Percentiles rank a stretch among this genome's conserved stretches.
Evolutionary conservation across 2,329 filamentous ascomycete species (phyloP).

Genomic region (Cladorrhinum sp.): DNA sequence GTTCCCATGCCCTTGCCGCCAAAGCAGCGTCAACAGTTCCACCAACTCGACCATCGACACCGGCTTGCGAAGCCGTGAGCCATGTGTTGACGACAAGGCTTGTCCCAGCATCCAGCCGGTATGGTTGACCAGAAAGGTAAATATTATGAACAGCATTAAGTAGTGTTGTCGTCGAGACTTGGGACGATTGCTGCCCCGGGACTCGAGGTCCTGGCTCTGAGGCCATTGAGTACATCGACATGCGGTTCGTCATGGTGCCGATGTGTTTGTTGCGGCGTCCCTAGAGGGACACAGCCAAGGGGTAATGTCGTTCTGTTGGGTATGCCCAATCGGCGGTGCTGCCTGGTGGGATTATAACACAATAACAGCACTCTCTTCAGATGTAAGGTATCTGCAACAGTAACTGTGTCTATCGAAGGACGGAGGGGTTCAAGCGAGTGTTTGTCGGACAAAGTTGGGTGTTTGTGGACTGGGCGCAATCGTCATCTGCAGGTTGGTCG

Average conservation of each 20-base stretch:
- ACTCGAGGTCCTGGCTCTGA: conserved; percentile 57
- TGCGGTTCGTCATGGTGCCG: conserved; percentile 56
- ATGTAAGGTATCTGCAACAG: not conserved
- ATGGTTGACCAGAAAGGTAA: conserved; percentile 79
- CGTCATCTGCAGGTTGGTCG: conserved; percentile 26
- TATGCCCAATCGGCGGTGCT: not conserved
- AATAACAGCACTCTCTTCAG: not conserved
- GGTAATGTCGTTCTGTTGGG: conserved; percentile 7
- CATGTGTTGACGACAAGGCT: conserved; percentile 94
- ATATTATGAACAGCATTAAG: conserved; percentile 89
- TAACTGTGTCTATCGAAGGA: not conserved
- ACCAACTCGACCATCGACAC: conserved; percentile 65
- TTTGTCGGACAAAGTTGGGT: conserved; percentile 7
- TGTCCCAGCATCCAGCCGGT: conserved; percentile 82
- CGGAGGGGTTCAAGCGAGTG: conserved; percentile 15
- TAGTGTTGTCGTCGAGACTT: conserved; percentile 89
- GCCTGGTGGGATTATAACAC: not conserved
- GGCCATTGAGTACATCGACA: conserved; percentile 66
- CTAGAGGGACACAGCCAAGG: conserved; percentile 27
- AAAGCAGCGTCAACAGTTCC: conserved; percentile 79
- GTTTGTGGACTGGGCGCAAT: conserved; percentile 12
- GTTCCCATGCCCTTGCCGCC: conserved; percentile 86
- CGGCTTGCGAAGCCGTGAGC: conserved; percentile 73
- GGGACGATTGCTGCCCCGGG: conserved; percentile 65
- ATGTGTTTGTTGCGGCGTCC: conserved; percentile 32